These are phyloP conservation scores for Solanum aculeatissimum DNA, from an alignment of 305 asterid genomes.

Conservation along the genomic window DNA sequence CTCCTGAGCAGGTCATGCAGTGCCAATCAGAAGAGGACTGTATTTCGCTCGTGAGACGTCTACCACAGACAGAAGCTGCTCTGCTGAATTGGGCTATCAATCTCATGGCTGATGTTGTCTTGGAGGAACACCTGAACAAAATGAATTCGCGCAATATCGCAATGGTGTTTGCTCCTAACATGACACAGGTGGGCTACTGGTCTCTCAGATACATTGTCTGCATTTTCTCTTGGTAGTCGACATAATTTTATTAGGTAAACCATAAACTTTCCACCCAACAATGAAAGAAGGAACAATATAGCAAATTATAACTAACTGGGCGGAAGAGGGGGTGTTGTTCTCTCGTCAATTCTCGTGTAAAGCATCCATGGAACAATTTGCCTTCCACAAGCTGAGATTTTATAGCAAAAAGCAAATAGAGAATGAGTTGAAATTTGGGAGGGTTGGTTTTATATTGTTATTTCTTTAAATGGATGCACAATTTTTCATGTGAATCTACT, in stretches of 20 bases:
- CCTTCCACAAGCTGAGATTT: not conserved
- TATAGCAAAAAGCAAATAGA: not conserved
- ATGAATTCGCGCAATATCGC: slow-evolving; percentile 93
- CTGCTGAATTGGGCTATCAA: slow-evolving; percentile 88
- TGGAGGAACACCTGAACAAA: slow-evolving; percentile 72
- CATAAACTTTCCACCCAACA: not conserved
- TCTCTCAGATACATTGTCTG: not conserved
- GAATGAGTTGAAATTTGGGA: not conserved
- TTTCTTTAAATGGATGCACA: not conserved
- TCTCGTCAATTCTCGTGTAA: not conserved
- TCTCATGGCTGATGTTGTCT: slow-evolving; percentile 92
- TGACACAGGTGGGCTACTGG: slow-evolving; percentile 62
- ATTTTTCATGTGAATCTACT: not conserved
- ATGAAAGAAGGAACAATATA: not conserved
- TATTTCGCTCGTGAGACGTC: slow-evolving; percentile 56
- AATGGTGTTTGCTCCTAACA: slow-evolving; percentile 98
- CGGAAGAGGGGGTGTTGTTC: not conserved
- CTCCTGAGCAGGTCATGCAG: slow-evolving; percentile 87
- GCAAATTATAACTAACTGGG: not conserved
- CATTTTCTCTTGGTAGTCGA: not conserved
- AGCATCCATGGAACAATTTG: not conserved
- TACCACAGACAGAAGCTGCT: slow-evolving; percentile 76
- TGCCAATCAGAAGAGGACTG: slow-evolving; percentile 86
- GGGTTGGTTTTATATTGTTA: not conserved
- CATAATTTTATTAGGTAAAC: not conserved